phyloP scores from a whole-genome alignment of 2,329 filamentous ascomycete genomes.

The Ascochyta koolunga region DNA sequence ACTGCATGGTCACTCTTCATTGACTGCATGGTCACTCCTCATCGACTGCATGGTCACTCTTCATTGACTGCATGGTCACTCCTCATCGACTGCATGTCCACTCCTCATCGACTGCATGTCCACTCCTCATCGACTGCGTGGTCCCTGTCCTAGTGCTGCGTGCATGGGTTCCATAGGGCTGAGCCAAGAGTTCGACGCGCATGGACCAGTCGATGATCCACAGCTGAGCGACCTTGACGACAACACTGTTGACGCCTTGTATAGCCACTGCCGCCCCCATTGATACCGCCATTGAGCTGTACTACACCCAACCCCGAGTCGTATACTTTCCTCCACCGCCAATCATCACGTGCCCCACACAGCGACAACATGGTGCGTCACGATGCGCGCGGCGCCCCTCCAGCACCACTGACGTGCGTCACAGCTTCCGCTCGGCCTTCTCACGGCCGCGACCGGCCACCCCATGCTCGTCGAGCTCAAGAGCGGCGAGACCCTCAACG shows the following conservation, averaged over 20 bases:
- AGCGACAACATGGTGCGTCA: slow-evolving; percentile 34
- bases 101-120: too few relatives aligned
- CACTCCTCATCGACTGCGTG: background rate
- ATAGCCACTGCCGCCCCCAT: background rate
- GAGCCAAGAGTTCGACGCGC: slow-evolving; percentile 13
- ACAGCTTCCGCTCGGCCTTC: slow-evolving; percentile 73
- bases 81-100: too few relatives aligned
- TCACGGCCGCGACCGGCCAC: slow-evolving; percentile 95
- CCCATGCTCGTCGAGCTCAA: slow-evolving; percentile 98
- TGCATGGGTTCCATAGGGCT: slow-evolving; percentile 5
- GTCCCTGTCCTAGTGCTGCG: background rate
- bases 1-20: too few relatives aligned
- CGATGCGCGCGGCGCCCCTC: slow-evolving; percentile 3
- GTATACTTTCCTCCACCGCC: too few relatives aligned
- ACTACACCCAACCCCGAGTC: background rate
- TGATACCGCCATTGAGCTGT: background rate
- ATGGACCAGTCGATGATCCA: slow-evolving; percentile 21
- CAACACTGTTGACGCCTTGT: background rate
- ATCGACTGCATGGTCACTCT: too few relatives aligned
- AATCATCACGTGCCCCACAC: background rate
- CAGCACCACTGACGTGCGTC: slow-evolving; percentile 3
- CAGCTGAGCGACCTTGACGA: slow-evolving; percentile 4
- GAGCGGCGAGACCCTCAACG: slow-evolving; percentile 96
- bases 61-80: too few relatives aligned
- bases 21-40: too few relatives aligned